Conservation (phyloP, 176 grass and related monocot species). For the Rhynchospora breviuscula region DNA sequence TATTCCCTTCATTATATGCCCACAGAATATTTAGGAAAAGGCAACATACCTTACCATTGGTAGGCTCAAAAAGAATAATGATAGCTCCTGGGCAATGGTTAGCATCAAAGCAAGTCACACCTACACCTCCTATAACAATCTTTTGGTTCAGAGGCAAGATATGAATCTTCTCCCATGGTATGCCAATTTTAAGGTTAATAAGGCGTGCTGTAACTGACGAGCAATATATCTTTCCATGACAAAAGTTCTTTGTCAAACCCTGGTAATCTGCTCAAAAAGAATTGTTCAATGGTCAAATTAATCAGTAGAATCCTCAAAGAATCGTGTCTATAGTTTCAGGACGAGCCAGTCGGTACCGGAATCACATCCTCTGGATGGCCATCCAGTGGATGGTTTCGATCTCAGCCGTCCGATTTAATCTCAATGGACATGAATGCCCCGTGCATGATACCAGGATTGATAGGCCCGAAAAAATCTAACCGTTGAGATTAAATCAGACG, state of each 20-base stretch:
- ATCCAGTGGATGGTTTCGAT: no score
- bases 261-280: constrained; percentile 66
- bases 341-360: background rate
- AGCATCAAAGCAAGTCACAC: constrained; percentile 86
- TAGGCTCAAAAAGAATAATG: constrained; percentile 90
- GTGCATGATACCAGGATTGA: no score
- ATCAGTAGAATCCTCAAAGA: background rate
- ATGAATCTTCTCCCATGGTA: constrained; percentile 69
- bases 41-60: constrained; percentile 76
- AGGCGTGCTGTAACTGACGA: constrained; percentile 83
- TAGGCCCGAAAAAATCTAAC: no score
- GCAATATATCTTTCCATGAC: constrained; percentile 89
- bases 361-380: no score
- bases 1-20: background rate
- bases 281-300: background rate
- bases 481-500: no score
- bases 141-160: constrained; percentile 82
- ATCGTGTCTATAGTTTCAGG: background rate
- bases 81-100: constrained; percentile 94
- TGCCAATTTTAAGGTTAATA: constrained; percentile 84
- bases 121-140: constrained; percentile 53
- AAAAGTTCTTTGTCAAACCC: constrained; percentile 88
- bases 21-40: constrained; percentile 9
- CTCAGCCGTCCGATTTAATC: no score
- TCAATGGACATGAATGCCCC: no score